Conservation (phyloP, 2,329 filamentous ascomycete genomes). For the Fusarium cyanostomum region DNA sequence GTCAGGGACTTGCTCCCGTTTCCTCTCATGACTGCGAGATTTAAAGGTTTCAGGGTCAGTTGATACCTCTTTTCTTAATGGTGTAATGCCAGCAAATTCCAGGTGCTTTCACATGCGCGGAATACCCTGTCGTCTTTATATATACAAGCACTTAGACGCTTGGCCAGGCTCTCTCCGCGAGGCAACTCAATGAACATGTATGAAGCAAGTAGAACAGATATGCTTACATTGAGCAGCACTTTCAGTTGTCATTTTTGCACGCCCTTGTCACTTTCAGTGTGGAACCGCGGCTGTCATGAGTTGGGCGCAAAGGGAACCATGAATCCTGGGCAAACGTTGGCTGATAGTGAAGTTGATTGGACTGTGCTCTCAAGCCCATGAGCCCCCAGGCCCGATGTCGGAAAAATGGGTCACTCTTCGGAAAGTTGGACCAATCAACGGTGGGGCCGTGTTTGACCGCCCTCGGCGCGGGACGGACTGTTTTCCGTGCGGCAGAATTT, state of each 20-base stretch:
- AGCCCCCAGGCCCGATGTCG: constrained; percentile 37
- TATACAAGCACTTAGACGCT: constrained; percentile 21
- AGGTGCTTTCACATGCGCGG: constrained; percentile 20
- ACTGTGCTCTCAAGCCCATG: constrained; percentile 21
- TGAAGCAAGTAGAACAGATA: constrained; percentile 22
- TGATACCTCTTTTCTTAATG: constrained; percentile 46
- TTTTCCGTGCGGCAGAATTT: constrained; percentile 26
- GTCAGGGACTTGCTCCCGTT: constrained; percentile 54
- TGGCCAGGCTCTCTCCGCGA: constrained; percentile 20
- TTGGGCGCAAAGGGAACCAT: constrained; percentile 24
- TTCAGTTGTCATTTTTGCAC: constrained; percentile 43
- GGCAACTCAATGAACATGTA: constrained; percentile 18
- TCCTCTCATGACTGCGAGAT: constrained; percentile 68
- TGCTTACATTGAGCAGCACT: constrained; percentile 39
- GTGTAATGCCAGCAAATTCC: constrained; percentile 6
- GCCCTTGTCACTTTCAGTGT: constrained; percentile 40
- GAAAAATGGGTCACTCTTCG: constrained; percentile 5
- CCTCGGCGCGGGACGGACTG: constrained; percentile 13
- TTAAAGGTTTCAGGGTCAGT: constrained; percentile 57
- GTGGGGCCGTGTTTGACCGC: constrained; percentile 27
- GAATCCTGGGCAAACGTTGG: constrained; percentile 35
- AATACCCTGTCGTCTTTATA: constrained; percentile 1
- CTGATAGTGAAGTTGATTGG: constrained; percentile 37
- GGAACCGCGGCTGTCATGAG: constrained; percentile 40
- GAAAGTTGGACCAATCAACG: constrained; percentile 18